Evolutionary conservation across 305 asterid species (phyloP).

Genomic region (Fraxinus nigra): DNA sequence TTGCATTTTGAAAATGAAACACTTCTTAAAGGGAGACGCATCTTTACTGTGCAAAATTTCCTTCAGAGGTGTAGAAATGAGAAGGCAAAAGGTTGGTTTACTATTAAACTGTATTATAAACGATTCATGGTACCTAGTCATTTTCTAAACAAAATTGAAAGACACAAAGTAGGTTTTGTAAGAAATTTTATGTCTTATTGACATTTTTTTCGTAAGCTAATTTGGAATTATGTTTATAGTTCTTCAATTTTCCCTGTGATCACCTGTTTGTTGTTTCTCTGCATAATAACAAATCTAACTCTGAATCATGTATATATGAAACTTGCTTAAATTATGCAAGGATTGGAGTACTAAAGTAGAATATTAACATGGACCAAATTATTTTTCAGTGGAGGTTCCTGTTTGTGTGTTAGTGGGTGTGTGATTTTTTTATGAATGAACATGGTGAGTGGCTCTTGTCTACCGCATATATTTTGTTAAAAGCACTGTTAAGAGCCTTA

Average conservation of each 20-base stretch:
- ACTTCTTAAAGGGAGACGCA: constrained; percentile 46
- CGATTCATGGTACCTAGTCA: not conserved
- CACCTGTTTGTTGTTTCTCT: not conserved
- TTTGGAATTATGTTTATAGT: not conserved
- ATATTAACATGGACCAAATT: not conserved
- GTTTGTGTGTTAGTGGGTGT: not conserved
- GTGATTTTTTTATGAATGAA: not conserved
- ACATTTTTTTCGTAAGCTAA: not conserved
- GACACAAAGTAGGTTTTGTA: not conserved
- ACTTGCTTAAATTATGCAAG: not conserved
- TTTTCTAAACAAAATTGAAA: not conserved
- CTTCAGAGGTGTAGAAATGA: constrained; percentile 44
- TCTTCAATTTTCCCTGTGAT: not conserved
- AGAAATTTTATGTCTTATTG: not conserved
- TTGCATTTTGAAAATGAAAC: constrained; percentile 46
- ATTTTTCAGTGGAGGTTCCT: not conserved
- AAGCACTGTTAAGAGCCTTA: not conserved
- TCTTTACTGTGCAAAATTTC: constrained; percentile 52
- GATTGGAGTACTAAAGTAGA: not conserved
- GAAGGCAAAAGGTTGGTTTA: constrained; percentile 51
- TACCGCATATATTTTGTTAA: not conserved
- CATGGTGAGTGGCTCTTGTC: not conserved
- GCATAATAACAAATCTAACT: not conserved
- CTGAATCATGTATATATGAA: not conserved
- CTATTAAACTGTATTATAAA: not conserved